phyloP scores from a whole-genome alignment of 768 basidiomycete species.

The Phaeotremella skinneri region DNA sequence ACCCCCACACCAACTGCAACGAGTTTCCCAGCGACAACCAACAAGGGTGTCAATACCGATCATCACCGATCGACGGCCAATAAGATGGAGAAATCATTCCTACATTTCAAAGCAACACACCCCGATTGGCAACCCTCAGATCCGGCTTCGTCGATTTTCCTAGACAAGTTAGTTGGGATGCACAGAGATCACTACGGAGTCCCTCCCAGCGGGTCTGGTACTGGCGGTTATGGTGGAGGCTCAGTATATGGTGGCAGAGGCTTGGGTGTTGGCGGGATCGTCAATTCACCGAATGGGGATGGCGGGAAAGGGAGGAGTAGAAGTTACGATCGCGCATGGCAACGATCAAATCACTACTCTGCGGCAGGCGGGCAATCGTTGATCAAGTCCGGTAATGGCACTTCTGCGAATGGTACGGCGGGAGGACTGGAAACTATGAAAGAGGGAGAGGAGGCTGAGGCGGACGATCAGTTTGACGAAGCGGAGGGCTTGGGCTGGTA shows the following conservation, averaged over 20 bases:
- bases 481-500: conserved; percentile 63
- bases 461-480: conserved; percentile 59
- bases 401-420: conserved; percentile 3
- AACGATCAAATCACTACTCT: conserved; percentile 25
- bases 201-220: background rate
- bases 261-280: background rate
- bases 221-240: background rate
- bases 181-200: conserved; percentile 17
- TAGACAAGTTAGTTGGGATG: conserved; percentile 64
- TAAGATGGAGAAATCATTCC: conserved; percentile 87
- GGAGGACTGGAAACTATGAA: conserved; percentile 26
- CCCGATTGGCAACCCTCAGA: conserved; percentile 94
- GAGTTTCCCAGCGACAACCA: conserved; percentile 60
- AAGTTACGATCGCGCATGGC: conserved; percentile 45
- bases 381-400: conserved; percentile 1
- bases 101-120: conserved; percentile 63
- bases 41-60: no score
- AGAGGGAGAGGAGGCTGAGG: conserved; percentile 48
- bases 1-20: conserved; percentile 60
- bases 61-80: conserved; percentile 10
- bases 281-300: background rate
- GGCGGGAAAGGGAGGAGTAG: conserved; percentile 29
- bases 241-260: conserved; percentile 5
- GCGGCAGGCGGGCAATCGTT: background rate
- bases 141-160: conserved; percentile 83